Conservation (phyloP, 257 asterid species). For the Paraleonurus japonicus region DNA sequence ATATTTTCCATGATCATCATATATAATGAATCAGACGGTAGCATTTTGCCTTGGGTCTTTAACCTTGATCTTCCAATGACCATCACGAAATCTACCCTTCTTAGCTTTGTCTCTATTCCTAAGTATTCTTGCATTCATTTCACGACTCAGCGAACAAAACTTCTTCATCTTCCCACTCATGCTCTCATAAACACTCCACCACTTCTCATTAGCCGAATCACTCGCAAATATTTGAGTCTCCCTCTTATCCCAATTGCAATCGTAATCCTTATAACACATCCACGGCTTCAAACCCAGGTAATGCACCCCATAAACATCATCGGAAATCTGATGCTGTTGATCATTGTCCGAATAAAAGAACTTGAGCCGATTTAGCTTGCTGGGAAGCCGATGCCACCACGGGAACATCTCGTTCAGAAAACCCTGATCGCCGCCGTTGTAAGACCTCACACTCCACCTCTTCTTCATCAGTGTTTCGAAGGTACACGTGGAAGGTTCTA, state of each 20-base stretch:
- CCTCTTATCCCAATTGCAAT: constrained; percentile 66
- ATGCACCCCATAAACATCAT: constrained; percentile 44
- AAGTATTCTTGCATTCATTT: constrained; percentile 33
- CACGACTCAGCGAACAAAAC: constrained; percentile 41
- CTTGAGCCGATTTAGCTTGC: constrained; percentile 45
- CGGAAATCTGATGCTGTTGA: background rate
- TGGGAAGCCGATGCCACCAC: constrained; percentile 84
- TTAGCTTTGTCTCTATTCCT: constrained; percentile 39
- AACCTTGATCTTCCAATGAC: constrained; percentile 59
- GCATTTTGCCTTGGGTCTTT: constrained; percentile 44
- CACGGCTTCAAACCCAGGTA: constrained; percentile 83
- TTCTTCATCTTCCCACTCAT: constrained; percentile 46
- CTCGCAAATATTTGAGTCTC: constrained; percentile 48
- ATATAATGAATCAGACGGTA: background rate
- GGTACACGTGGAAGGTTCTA: constrained; percentile 69
- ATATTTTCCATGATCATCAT: background rate
- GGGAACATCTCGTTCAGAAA: constrained; percentile 67
- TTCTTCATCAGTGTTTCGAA: constrained; percentile 52
- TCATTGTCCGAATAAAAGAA: constrained; percentile 15
- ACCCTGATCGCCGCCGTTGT: constrained; percentile 84
- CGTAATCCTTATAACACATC: constrained; percentile 68
- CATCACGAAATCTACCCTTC: constrained; percentile 38
- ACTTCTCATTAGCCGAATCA: constrained; percentile 52
- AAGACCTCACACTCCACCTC: constrained; percentile 42
- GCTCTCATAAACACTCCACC: constrained; percentile 60